Evolutionary conservation across 2,329 filamentous ascomycete genomes (phyloP), one percentile per base, ranked within the genome.

Genomic region (Dactylella cylindrospora): DNA sequence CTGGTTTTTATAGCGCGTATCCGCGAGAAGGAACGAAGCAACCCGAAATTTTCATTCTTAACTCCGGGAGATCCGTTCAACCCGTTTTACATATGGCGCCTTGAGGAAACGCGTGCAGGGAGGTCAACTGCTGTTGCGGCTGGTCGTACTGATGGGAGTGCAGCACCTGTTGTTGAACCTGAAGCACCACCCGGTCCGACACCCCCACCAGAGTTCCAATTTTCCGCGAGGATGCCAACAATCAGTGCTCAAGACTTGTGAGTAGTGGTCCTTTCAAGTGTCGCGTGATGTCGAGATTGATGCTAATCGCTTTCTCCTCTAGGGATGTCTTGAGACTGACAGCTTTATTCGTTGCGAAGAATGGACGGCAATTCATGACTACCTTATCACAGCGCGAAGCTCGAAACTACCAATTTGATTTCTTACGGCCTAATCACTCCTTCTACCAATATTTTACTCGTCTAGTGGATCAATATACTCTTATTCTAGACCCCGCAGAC

Each of bases 391-490:
- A 95, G 74, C 83, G 88, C 67, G 91, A 98, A 76, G 81, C 86
- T 13, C 82, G 86, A 70, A 97, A 96, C 73, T 90, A 84, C 67
- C 91, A 98, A 72, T 98, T 97, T 73, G 90, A 96, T 74, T 98
- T 98, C 71, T 78, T 98, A 47, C 84, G 91, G 49, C 89, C 90
- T 12, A 94, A 95, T 70, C 93, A 98, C 76, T 95, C 88, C 70
- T 84, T 96, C 65, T 90, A 97, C 76, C 90, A 91, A 72, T 97
- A 93, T 76, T 97, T 96, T 74, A 88, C 89, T 68, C 83, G 90
- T 66, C 79, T 95, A 60, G 84, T 96, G 61, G 91, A 97, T 68
- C 93, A 98, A 72, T 97, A 97, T 73, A 86, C 86, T 9, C 55
- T 67, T 13, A 65, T 69, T 17, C 49, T 69, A 26, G 54, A 49